Evolutionary conservation across 495 filamentous ascomycete genomes (phyloP).

Genomic region (Pseudevernia furfuracea): DNA sequence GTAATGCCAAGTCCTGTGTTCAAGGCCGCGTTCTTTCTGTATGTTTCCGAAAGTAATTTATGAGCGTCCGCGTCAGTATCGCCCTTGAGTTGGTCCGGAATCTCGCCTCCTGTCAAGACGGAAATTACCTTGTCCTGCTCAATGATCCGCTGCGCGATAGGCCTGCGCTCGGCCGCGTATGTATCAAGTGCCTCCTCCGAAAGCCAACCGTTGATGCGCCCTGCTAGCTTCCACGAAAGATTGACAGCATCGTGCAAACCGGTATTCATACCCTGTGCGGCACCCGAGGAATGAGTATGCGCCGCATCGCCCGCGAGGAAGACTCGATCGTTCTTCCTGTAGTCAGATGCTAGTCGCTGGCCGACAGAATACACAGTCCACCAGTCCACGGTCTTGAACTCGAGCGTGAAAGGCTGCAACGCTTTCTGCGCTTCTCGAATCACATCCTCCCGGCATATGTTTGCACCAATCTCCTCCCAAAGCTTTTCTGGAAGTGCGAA

Average conservation of each 20-base stretch:
- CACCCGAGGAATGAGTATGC: constrained; percentile 44
- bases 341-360: constrained; percentile 43
- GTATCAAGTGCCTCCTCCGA: constrained; percentile 35
- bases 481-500: constrained; percentile 45
- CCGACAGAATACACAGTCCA: constrained; percentile 52
- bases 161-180: constrained; percentile 36
- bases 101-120: constrained; percentile 11
- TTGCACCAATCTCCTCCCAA: constrained; percentile 34
- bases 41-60: constrained; percentile 10
- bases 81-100: constrained; percentile 15
- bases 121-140: constrained; percentile 38
- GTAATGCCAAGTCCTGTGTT: constrained; percentile 19
- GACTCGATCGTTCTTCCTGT: constrained; percentile 35
- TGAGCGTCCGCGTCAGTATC: constrained; percentile 10
- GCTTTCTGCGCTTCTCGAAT: constrained; percentile 39
- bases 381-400: constrained; percentile 46
- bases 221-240: constrained; percentile 44
- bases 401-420: constrained; percentile 40
- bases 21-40: constrained; percentile 8
- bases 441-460: constrained; percentile 26
- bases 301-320: constrained; percentile 47
- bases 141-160: constrained; percentile 36
- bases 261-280: constrained; percentile 48
- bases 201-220: constrained; percentile 34
- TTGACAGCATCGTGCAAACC: constrained; percentile 49